phyloP scores from a whole-genome alignment of 148 eudicot genomes.

The Dysphania ambrosioides region DNA sequence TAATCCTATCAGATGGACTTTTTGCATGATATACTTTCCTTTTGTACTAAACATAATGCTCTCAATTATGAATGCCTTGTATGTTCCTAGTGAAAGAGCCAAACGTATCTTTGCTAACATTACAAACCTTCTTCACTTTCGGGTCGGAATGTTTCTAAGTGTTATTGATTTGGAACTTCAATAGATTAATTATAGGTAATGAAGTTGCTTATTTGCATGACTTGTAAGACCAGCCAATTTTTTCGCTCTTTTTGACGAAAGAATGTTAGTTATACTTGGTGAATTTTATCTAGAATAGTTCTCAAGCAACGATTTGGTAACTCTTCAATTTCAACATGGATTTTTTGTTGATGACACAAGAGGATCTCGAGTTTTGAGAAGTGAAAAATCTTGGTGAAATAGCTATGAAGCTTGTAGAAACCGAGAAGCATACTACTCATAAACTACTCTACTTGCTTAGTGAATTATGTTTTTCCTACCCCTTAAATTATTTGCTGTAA shows the following conservation, averaged over 20 bases:
- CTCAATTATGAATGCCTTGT: no score
- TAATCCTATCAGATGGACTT: no score
- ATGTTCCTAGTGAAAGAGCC: neutral
- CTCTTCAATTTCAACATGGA: neutral
- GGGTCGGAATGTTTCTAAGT: neutral
- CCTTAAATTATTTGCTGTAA: no score
- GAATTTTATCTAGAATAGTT: neutral
- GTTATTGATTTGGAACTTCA: neutral
- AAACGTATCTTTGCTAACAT: neutral
- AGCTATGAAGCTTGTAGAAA: neutral
- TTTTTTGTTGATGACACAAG: neutral
- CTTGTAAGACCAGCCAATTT: neutral
- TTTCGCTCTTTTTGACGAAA: neutral
- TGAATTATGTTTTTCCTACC: no score
- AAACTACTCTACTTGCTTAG: neutral
- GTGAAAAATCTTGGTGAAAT: no score
- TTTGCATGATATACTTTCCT: no score
- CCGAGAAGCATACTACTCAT: neutral
- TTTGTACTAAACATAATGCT: neutral
- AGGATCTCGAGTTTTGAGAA: no score
- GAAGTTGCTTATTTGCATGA: neutral
- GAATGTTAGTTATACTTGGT: neutral
- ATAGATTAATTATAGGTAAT: neutral
- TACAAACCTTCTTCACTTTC: neutral
- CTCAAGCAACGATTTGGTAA: neutral